Base-by-base conservation (phyloP, 495 filamentous ascomycete species). In the Lophiotrema nucula region DNA sequence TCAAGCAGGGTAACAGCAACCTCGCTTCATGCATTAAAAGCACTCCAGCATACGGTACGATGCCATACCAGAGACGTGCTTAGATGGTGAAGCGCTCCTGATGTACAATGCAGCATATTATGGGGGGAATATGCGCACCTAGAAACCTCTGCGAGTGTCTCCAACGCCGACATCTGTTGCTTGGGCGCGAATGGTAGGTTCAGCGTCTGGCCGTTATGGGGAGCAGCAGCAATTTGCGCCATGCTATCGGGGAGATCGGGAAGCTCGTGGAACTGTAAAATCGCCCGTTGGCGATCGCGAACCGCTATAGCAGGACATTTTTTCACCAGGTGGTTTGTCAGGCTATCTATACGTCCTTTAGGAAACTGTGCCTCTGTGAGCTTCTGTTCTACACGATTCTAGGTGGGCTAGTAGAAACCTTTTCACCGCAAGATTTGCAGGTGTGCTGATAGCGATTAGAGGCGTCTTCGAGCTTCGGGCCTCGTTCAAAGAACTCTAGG, bases 361-460 rank as follows among this genome's bases (percentile, higher is more conserved):
- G 88, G 88, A 56, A 92, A 92, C 62, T 73, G 51, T 42, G 44
- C 51, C 21, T 19, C 33, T 41, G 18, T 11, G 16, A n/a, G 42
- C 54, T 10, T 22, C n/a, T 4, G 3, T 4, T 19, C 38, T 26
- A 19, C 23, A 8, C 37, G 33, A 37, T 22, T 50, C 23, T n/a
- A n/a, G n/a, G n/a, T n/a, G n/a, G n/a, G n/a, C n/a, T n/a, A n/a
- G n/a, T 6, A 35, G 28, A 4, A 18, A 69, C 70, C 52, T 84
- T 81, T 65, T 92, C 88, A 44, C 88, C 88, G 65, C 90, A 95
- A 37, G 82, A 77, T 74, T 89, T 90, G 80, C 89, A 95, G 2
- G 86, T 90, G 69, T 92, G 87, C 63, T 88, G 83, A 65, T 95
- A 95, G 41, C 90, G 82, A 70, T 95, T 95, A 75, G 85, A 89